Conservation (phyloP, 306 rosid species). For the Neltuma alba region DNA sequence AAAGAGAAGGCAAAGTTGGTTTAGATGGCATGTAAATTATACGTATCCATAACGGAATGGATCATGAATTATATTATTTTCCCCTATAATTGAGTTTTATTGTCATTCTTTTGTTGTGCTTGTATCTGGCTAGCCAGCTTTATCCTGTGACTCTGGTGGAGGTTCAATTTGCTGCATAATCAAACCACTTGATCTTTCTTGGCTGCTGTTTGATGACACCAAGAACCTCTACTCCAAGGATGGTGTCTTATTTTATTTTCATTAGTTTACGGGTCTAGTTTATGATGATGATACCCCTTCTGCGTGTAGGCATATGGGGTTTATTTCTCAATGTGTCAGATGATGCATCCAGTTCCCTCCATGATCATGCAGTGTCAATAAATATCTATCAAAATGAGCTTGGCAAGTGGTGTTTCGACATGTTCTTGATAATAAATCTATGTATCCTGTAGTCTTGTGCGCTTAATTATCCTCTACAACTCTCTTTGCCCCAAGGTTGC, state of each 20-base stretch:
- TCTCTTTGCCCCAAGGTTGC: no score
- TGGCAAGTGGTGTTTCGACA: neutral
- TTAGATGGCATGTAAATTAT: conserved; percentile 48
- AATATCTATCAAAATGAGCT: neutral
- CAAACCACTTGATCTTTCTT: neutral
- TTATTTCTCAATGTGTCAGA: no score
- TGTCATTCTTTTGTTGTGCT: neutral
- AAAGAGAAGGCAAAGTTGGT: conserved; percentile 36
- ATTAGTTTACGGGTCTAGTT: no score
- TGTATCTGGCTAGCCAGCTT: neutral
- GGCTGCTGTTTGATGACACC: neutral
- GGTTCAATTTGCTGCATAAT: neutral
- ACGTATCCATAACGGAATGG: conserved; percentile 31
- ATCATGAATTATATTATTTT: conserved; percentile 12
- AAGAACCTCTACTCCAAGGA: neutral
- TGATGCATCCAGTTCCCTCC: neutral
- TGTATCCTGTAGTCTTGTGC: no score
- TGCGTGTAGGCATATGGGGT: neutral
- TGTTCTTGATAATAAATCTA: no score
- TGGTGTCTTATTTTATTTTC: neutral
- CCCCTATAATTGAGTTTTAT: conserved; percentile 10
- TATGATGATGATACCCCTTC: no score
- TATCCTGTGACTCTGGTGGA: neutral
- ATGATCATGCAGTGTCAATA: no score
- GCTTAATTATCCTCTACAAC: no score